Conservation (phyloP, 257 asterid genomes). For the Mitragyna speciosa region DNA sequence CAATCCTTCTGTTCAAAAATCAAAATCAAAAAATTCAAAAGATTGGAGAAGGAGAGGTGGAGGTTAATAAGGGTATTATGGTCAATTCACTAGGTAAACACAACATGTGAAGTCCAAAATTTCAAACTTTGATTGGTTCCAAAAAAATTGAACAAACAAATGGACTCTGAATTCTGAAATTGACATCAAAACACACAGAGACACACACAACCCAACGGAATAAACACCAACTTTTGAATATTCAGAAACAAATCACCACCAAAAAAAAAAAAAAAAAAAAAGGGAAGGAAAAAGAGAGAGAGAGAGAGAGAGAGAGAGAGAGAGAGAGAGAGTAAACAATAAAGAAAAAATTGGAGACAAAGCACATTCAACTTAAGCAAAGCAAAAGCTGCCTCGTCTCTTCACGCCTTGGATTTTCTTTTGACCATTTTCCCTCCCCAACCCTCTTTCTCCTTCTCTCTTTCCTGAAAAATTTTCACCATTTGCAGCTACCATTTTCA, state of each 20-base stretch:
- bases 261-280: neutral
- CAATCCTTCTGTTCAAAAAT: neutral
- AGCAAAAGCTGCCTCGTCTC: conserved; percentile 48
- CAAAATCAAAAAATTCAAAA: neutral
- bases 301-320: neutral
- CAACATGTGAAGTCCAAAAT: conserved; percentile 19
- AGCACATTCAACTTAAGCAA: conserved; percentile 17
- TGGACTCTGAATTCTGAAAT: conserved; percentile 8
- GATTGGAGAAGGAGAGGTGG: neutral
- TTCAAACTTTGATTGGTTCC: conserved; percentile 19
- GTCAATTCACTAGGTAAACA: neutral
- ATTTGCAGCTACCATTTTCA: conserved; percentile 13
- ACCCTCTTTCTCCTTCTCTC: neutral
- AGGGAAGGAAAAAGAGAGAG: neutral
- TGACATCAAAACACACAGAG: conserved; percentile 10
- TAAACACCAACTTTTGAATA: conserved; percentile 5
- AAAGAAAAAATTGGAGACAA: neutral
- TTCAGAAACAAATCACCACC: conserved; percentile 5
- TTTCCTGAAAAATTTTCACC: neutral
- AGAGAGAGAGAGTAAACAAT: too few species aligned
- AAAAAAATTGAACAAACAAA: conserved; percentile 14
- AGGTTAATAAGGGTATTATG: neutral
- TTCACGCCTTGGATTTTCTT: conserved; percentile 33
- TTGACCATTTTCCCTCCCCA: conserved; percentile 23
- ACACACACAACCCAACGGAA: conserved; percentile 17